Base-by-base conservation (phyloP, 2,329 filamentous ascomycete species). In the Lasiodiplodia sp. region DNA sequence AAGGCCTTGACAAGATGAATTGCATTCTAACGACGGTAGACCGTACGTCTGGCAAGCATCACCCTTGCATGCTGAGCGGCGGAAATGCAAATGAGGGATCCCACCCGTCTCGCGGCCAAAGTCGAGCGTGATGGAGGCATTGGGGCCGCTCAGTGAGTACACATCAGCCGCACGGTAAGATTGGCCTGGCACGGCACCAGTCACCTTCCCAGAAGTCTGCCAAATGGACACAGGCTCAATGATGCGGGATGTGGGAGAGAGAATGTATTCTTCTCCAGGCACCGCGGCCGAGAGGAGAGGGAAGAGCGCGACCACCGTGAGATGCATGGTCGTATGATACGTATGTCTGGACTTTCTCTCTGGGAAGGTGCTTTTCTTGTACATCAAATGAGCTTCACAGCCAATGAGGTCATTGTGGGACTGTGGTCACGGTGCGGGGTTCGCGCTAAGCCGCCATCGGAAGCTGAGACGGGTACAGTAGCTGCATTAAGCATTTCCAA, bases 1-100 rank as follows among this genome's bases (percentile, higher is more conserved):
- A n/a, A 56, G 53, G 28, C 53, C 53, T 56, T 56, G 53, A 12
- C 53, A 56, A n/a, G 53, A 56, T 18, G 53, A 56, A 37, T 56
- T 56, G 28, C 53, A 56, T 12, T 18, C n/a, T n/a, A 56, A 14
- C 34, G 53, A 34, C 14, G 53, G 53, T 14, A 56, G 53, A 25
- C n/a, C 4, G 28, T 56, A 25, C n/a, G 53, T 8, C 16, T 56
- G 8, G 31, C 53, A 56, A 18, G 21, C n/a, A 12, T n/a, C 25
- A 25, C 53, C 53, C 5, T 56, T 56, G 28, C 25, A 56, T 34
- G 31, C 37, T 56, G 53, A 56, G 28, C 53, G 25, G 1, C 21
- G 53, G 31, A 56, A 56, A 21, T 34, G 16, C 12, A 56, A 21
- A 21, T 56, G 53, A 3, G 53, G 53, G n/a, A 56, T 56, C n/a